Conservation (phyloP, 2,329 filamentous ascomycete species). For the Fusarium siculi region DNA sequence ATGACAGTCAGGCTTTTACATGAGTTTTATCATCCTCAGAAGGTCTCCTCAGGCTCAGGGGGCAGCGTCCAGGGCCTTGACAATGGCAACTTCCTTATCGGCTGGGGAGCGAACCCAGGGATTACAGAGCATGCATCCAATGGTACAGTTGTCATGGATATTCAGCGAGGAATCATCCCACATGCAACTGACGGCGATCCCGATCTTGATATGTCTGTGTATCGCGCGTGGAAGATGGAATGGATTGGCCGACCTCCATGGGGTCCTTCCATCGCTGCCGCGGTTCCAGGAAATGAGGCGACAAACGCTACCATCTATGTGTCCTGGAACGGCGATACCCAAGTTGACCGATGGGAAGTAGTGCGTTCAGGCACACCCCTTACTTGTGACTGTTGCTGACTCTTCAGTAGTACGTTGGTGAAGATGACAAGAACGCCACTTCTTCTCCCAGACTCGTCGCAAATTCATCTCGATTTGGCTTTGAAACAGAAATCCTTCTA, state of each 20-base stretch:
- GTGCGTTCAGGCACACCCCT: constrained; percentile 10
- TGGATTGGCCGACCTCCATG: constrained; percentile 41
- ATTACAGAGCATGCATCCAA: constrained; percentile 55
- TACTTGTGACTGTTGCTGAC: neutral
- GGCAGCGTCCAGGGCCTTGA: constrained; percentile 63
- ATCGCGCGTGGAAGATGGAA: constrained; percentile 43
- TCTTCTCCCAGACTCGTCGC: constrained; percentile 18
- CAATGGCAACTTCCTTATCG: constrained; percentile 64
- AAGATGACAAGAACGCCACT: constrained; percentile 33
- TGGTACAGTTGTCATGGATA: constrained; percentile 51
- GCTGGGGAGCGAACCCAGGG: constrained; percentile 65
- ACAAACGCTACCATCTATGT: constrained; percentile 34
- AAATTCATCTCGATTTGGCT: constrained; percentile 36
- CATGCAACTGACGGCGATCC: constrained; percentile 43
- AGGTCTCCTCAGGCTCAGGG: constrained; percentile 60
- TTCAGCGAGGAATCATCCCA: constrained; percentile 54
- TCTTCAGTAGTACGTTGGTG: constrained; percentile 24
- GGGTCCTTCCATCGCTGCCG: constrained; percentile 39
- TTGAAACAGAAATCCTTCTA: constrained; percentile 33
- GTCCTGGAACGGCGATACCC: constrained; percentile 45
- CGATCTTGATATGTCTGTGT: constrained; percentile 34
- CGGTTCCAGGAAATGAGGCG: constrained; percentile 9
- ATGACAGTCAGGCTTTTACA: constrained; percentile 59
- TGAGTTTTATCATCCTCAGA: constrained; percentile 61
- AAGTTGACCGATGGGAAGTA: constrained; percentile 38